A percentile compares a stretch with the other conserved stretches of the same genome.
phyloP scores from a whole-genome alignment of 345 rosid species.

The Acer yangbiense region DNA sequence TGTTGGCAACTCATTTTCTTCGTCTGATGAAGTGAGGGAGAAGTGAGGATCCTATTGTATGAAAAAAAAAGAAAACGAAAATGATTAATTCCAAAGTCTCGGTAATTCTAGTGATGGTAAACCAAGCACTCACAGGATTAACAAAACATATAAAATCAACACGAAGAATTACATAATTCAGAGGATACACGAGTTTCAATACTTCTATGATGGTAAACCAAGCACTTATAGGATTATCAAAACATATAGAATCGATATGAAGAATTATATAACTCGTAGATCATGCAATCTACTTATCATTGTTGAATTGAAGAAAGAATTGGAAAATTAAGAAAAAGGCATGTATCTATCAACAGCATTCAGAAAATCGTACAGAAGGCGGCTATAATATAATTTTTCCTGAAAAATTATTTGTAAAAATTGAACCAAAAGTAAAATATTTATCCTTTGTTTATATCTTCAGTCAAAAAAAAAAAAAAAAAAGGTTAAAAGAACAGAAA shows the following conservation, averaged over 20 bases:
- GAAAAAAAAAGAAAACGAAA: background rate
- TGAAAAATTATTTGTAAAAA: too few species aligned
- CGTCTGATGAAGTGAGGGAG: slow-evolving; percentile 29
- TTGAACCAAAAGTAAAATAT: background rate
- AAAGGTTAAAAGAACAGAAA: background rate
- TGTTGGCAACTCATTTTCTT: slow-evolving; percentile 50
- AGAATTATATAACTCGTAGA: background rate
- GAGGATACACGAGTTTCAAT: background rate
- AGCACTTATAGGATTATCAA: background rate
- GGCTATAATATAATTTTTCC: background rate
- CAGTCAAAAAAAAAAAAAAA: background rate
- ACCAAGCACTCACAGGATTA: background rate
- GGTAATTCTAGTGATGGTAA: background rate
- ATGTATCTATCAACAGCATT: too few species aligned
- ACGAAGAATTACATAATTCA: background rate
- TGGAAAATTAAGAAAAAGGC: background rate
- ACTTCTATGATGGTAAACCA: background rate
- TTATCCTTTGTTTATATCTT: background rate
- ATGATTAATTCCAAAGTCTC: background rate
- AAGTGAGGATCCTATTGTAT: slow-evolving; percentile 33
- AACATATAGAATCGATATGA: background rate
- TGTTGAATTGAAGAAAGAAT: background rate
- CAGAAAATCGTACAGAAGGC: background rate
- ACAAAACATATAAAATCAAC: background rate
- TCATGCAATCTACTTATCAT: too few species aligned